Conservation (phyloP, 225 moss, liverwort and hornwort species). For the Climacium dendroides region DNA sequence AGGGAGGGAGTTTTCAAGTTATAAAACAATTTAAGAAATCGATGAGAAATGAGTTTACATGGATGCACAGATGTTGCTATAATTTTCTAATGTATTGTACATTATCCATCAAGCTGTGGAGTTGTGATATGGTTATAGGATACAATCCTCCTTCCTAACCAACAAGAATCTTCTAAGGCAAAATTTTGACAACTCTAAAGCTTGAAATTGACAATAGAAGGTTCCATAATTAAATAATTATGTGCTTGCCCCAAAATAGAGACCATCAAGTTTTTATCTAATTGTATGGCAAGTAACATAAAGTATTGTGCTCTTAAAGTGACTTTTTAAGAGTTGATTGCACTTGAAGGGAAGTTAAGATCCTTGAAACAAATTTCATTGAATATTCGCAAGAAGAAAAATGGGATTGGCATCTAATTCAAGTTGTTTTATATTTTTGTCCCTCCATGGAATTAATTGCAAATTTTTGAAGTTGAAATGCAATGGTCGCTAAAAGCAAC, state of each 20-base stretch:
- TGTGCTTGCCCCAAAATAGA: too few species aligned
- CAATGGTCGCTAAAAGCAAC: too few species aligned
- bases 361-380: too few species aligned
- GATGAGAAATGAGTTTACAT: neutral
- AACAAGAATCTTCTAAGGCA: neutral
- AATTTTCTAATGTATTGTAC: neutral
- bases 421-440: too few species aligned
- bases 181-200: neutral
- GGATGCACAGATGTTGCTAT: neutral
- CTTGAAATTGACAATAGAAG: neutral
- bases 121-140: accelerated
- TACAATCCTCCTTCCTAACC: neutral
- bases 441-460: too few species aligned
- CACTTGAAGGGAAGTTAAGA: too few species aligned
- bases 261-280: neutral
- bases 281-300: neutral
- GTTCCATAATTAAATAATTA: neutral
- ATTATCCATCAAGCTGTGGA: neutral
- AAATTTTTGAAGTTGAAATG: too few species aligned
- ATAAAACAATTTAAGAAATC: neutral
- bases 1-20: neutral
- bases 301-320: too few species aligned
- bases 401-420: too few species aligned
- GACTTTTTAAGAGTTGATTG: too few species aligned
- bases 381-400: too few species aligned